Conservation (phyloP, 108 stramenopile genomes). For the Nitzschia palea region DNA sequence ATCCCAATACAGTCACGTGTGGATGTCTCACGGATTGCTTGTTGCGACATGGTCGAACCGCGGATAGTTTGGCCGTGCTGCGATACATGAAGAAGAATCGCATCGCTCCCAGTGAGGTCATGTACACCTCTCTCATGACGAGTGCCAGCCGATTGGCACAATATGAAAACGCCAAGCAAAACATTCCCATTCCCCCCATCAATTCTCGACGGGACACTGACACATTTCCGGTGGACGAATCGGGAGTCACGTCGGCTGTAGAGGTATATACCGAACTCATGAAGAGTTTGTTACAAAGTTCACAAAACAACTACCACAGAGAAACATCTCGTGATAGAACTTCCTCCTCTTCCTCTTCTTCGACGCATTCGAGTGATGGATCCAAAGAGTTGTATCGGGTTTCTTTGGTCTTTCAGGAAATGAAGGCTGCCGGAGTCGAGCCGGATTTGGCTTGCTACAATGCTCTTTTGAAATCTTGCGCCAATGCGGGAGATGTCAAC, state of each 20-base stretch:
- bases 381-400: conserved; percentile 43
- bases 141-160: conserved; percentile 59
- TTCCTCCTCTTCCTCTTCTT: background rate
- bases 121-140: conserved; percentile 87
- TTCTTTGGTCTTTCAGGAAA: conserved; percentile 81
- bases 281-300: conserved; percentile 34
- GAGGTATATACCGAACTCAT: conserved; percentile 82
- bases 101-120: conserved; percentile 71
- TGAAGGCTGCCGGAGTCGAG: conserved; percentile 63
- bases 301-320: background rate
- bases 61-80: conserved; percentile 70
- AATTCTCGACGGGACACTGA: conserved; percentile 18
- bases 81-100: conserved; percentile 78
- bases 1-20: conserved; percentile 82
- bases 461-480: conserved; percentile 73
- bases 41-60: conserved; percentile 50
- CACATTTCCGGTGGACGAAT: conserved; percentile 10
- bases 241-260: conserved; percentile 36
- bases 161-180: conserved; percentile 42
- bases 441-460: conserved; percentile 88
- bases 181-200: background rate
- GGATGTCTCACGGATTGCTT: conserved; percentile 72
- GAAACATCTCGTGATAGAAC: background rate
- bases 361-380: too few relatives aligned
- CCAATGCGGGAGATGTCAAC: conserved; percentile 69